phyloP scores from a whole-genome alignment of 2,329 filamentous ascomycete species.

The Calycina herbarum region DNA sequence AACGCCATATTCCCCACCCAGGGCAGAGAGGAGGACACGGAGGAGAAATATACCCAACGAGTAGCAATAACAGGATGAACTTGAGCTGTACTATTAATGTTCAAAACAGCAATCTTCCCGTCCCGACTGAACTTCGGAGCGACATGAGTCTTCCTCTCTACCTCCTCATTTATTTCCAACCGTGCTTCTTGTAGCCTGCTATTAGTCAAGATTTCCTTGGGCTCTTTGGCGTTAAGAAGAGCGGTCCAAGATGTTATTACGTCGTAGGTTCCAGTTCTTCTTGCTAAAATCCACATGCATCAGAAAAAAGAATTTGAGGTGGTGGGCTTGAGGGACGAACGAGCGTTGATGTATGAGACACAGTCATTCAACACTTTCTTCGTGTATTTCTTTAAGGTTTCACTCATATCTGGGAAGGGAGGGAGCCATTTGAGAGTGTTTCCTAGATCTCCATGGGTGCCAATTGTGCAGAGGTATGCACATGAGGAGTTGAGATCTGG shows the following conservation, averaged over 20 bases:
- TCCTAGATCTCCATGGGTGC: conserved; percentile 67
- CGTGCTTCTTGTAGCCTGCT: conserved; percentile 52
- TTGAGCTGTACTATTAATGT: conserved; percentile 60
- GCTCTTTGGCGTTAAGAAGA: conserved; percentile 50
- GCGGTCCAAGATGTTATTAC: conserved; percentile 62
- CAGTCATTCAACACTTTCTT: conserved; percentile 64
- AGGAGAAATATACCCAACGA: conserved; percentile 48
- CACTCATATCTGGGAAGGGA: conserved; percentile 66
- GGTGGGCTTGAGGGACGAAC: conserved; percentile 20
- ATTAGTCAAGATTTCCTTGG: conserved; percentile 52
- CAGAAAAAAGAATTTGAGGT: not conserved
- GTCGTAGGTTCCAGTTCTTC: conserved; percentile 60
- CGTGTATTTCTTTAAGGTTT: conserved; percentile 58
- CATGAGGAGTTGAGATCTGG: conserved; percentile 49
- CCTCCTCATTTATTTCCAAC: conserved; percentile 59
- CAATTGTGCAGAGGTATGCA: conserved; percentile 63
- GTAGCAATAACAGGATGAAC: conserved; percentile 68
- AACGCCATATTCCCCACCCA: too few species aligned
- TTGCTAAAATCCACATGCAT: conserved; percentile 36
- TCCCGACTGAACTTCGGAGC: conserved; percentile 65
- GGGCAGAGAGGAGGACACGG: too few species aligned
- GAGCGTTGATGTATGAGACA: conserved; percentile 64
- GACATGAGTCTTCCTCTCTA: conserved; percentile 60
- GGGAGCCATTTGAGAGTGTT: conserved; percentile 64
- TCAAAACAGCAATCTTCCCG: conserved; percentile 61